Evolutionary conservation across 2,329 filamentous ascomycete genomes (phyloP).

Genomic region (Daldinia eschscholtzii): DNA sequence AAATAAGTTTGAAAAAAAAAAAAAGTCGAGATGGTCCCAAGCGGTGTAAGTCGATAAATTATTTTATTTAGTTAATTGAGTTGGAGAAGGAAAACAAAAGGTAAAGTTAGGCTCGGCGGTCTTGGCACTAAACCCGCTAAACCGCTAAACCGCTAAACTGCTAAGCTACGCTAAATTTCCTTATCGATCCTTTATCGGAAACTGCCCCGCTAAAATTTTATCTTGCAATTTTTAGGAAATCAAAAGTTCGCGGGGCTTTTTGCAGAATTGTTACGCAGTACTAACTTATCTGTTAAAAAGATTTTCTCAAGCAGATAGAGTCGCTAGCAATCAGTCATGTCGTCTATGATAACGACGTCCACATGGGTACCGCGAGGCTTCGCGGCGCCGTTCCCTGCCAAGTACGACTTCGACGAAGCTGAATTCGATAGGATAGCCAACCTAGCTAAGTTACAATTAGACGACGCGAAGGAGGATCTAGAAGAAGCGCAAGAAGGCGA

Average conservation of each 20-base stretch:
- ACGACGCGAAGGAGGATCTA: slow-evolving; percentile 91
- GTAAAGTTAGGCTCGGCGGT: neutral
- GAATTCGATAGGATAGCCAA: slow-evolving; percentile 82
- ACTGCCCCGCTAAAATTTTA: slow-evolving; percentile 48
- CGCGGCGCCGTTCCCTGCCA: slow-evolving; percentile 79
- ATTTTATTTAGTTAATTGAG: neutral
- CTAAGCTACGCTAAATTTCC: slow-evolving; percentile 17
- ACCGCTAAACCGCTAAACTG: neutral
- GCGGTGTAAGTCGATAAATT: slow-evolving; percentile 10
- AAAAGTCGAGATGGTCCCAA: slow-evolving; percentile 11
- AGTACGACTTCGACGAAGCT: slow-evolving; percentile 80
- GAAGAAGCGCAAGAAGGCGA: slow-evolving; percentile 73
- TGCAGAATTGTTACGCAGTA: slow-evolving; percentile 21
- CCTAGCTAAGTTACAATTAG: slow-evolving; percentile 82
- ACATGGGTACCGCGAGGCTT: slow-evolving; percentile 83
- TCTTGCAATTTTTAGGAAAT: slow-evolving; percentile 32
- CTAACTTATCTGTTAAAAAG: neutral
- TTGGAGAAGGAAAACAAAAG: slow-evolving; percentile 28
- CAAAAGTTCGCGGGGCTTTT: slow-evolving; percentile 49
- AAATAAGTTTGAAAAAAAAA: slow-evolving; percentile 1
- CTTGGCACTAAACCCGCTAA: slow-evolving; percentile 5
- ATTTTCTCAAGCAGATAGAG: neutral
- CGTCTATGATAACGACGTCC: slow-evolving; percentile 81
- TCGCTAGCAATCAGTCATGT: slow-evolving; percentile 55
- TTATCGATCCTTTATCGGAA: slow-evolving; percentile 44